Evolutionary conservation across 2,329 filamentous ascomycete genomes (phyloP).

Genomic region (Aspergillus udagawae): DNA sequence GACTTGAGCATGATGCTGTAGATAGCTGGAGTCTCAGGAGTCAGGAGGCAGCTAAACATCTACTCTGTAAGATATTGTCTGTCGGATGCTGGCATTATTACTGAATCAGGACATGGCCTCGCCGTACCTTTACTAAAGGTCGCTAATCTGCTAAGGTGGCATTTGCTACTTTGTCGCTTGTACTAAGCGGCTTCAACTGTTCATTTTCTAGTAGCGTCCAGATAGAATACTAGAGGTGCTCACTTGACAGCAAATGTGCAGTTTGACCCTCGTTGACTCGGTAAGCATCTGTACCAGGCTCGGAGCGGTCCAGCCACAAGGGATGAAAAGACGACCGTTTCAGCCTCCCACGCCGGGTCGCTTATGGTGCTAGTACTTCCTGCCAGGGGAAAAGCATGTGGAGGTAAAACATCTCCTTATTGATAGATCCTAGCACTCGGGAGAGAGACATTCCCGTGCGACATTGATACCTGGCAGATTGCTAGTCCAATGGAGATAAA

Average conservation of each 20-base stretch:
- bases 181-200: background rate
- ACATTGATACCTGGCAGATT: background rate
- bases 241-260: background rate
- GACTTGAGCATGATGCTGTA: background rate
- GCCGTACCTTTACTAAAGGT: background rate
- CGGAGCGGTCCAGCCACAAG: slow-evolving; percentile 14
- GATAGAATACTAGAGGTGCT: background rate
- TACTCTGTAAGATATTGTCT: background rate
- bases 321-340: slow-evolving; percentile 10
- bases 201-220: background rate
- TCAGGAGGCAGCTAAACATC: background rate
- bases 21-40: background rate
- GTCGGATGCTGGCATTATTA: background rate
- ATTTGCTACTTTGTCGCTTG: background rate
- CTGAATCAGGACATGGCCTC: background rate
- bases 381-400: background rate
- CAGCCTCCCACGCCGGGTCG: background rate
- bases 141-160: background rate
- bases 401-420: no score
- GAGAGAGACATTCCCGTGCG: background rate
- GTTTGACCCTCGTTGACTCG: background rate
- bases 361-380: background rate
- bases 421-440: no score
- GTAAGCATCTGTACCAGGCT: background rate
- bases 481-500: no score